A percentile compares a stretch with the other conserved stretches of the same genome.
These are phyloP conservation scores for Nitzschia putrida DNA, from an alignment of 108 stramenopile species.

Conservation along the genomic window DNA sequence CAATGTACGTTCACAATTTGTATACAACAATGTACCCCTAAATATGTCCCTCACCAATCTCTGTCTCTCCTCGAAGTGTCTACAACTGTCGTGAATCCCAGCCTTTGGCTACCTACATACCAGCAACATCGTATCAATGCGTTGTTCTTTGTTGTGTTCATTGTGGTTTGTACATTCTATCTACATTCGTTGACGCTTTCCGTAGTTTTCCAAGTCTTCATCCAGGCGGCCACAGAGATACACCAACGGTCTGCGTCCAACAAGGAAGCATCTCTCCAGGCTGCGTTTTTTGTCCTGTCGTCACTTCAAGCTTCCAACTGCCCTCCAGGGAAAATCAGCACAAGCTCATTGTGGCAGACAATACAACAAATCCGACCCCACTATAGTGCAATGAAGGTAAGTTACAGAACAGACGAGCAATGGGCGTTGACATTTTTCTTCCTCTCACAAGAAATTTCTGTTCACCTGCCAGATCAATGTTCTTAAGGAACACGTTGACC, in stretches of 20 bases:
- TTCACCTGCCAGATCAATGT: not conserved
- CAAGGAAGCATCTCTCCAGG: conserved; percentile 43
- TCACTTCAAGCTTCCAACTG: conserved; percentile 4
- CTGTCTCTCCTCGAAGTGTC: conserved; percentile 26
- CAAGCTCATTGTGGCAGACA: conserved; percentile 20
- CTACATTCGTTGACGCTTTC: conserved; percentile 54
- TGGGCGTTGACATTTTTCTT: not conserved
- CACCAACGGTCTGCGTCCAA: conserved; percentile 36
- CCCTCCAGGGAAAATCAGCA: conserved; percentile 11
- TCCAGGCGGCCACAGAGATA: conserved; percentile 42
- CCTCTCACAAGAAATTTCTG: not conserved
- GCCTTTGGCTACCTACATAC: conserved; percentile 56
- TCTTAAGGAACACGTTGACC: conserved; percentile 10
- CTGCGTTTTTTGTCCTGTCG: conserved; percentile 40
- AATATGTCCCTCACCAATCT: not conserved
- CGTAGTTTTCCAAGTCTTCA: conserved; percentile 61
- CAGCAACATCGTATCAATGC: conserved; percentile 29
- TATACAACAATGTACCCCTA: not conserved
- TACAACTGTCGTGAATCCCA: conserved; percentile 54
- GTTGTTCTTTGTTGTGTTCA: conserved; percentile 54
- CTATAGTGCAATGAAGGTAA: conserved; percentile 37
- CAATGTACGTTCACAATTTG: conserved; percentile 20
- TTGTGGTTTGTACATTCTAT: conserved; percentile 46
- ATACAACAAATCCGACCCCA: conserved; percentile 37
- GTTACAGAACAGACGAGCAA: not conserved